phyloP scores from a whole-genome alignment of 139 green algal species.

The Tetraselmis chui region DNA sequence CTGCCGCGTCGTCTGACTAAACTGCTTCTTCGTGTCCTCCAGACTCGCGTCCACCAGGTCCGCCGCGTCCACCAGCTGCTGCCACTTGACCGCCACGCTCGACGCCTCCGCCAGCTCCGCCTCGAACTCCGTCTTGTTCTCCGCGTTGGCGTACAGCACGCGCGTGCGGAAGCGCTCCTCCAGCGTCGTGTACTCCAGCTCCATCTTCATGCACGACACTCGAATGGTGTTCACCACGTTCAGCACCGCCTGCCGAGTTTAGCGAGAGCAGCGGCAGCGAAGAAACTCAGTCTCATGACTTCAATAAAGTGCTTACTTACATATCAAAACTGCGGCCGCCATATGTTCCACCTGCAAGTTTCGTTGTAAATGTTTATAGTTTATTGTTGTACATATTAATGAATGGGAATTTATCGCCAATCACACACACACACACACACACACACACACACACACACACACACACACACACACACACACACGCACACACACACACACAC shows the following conservation, averaged over 20 bases:
- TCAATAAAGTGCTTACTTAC: too few relatives aligned
- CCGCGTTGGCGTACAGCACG: conserved; percentile 42
- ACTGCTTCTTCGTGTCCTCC: conserved; percentile 60
- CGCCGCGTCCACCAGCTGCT: conserved; percentile 39
- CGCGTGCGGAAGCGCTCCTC: conserved; percentile 74
- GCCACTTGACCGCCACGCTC: conserved; percentile 16
- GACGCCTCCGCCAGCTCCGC: conserved; percentile 15
- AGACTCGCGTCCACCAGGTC: conserved; percentile 51
- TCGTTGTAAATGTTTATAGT: too few relatives aligned
- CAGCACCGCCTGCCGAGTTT: conserved; percentile 26
- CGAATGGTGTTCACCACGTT: conserved; percentile 49
- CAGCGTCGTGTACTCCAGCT: conserved; percentile 64
- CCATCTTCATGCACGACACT: conserved; percentile 50
- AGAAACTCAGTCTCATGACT: too few relatives aligned
- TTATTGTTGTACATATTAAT: too few relatives aligned
- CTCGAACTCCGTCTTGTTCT: conserved; percentile 21
- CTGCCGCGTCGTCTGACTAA: conserved; percentile 50
- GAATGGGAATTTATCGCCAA: too few relatives aligned
- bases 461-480: too few relatives aligned
- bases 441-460: too few relatives aligned
- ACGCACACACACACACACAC: too few relatives aligned
- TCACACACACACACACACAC: too few relatives aligned
- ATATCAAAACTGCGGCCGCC: too few relatives aligned
- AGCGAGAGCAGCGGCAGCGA: too few relatives aligned
- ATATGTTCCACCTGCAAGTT: too few relatives aligned